Base-by-base conservation (phyloP, 345 rosid genomes). In the Salix brachista region DNA sequence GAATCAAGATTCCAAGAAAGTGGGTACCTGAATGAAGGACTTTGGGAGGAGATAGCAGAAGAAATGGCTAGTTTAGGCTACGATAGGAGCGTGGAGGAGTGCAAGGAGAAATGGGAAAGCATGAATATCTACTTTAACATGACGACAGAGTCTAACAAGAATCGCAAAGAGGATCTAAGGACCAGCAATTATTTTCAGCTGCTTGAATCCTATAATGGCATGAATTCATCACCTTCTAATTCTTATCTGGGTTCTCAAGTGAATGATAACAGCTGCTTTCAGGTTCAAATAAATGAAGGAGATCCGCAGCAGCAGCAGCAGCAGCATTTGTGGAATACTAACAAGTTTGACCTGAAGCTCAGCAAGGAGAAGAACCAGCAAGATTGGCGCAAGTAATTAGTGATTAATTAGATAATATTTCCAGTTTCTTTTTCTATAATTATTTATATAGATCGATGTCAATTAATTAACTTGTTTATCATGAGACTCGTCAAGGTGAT, bases 31-130 rank as follows among this genome's bases (percentile, higher is more conserved):
- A 52, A 75, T 32, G 82, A 83, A 67, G 80, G 73, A 18, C 8
- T 83, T 12, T 83, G 90, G 92, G 87, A 81, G 69, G 86, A 81
- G 67, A 81, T 87, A 44, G 79, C 84, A 18, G 81, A 75, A 16
- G 84, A 84, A 77, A 87, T 89, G 90, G 80, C 68, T 25, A 65
- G 83, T 25, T 65, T 85, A 79, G 89, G 90, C 18, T 76, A 84
- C 67, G 83, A 81, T 30, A 71, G 80, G 66, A 85, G 52, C 65
- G 72, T 77, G n/a, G 56, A 26, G 54, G 88, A 83, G 69, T 85
- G 84, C 58, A 79, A 74, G 32, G 84, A 84, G 74, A 88, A 85
- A 73, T 88, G 91, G 91, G 83, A 88, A 32, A 81, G 36, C 17
- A 76, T 86, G 79, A 81, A 77, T 21, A 75, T 77, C 64, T 77